These are phyloP conservation scores for Malus hybrid DNA, from an alignment of 331 rosid species.

Conservation along the genomic window DNA sequence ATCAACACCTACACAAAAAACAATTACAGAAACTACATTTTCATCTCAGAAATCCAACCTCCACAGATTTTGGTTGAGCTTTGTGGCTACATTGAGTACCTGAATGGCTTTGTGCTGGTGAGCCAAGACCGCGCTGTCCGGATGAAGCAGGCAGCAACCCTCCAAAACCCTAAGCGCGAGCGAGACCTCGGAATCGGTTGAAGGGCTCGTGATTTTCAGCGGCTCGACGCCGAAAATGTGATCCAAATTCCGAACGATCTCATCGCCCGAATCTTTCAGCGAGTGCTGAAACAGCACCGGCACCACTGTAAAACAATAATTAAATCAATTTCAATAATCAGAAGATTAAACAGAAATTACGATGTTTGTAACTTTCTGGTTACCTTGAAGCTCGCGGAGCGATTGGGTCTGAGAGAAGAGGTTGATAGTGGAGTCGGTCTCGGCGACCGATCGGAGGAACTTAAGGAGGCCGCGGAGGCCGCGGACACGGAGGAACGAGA, in stretches of 20 bases:
- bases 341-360: not conserved
- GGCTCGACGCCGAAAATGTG: slow-evolving; percentile 76
- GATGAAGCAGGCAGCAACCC: slow-evolving; percentile 27
- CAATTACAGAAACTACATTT: not conserved
- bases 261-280: slow-evolving; percentile 55
- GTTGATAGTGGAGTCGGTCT: slow-evolving; percentile 55
- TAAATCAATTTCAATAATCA: not conserved
- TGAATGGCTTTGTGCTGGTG: slow-evolving; percentile 33
- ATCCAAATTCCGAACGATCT: slow-evolving; percentile 42
- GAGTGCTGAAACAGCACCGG: slow-evolving; percentile 82
- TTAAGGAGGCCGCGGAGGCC: slow-evolving; percentile 85
- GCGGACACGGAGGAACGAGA: slow-evolving; percentile 83
- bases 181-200: slow-evolving; percentile 9
- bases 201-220: slow-evolving; percentile 57
- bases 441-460: slow-evolving; percentile 72
- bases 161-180: slow-evolving; percentile 34
- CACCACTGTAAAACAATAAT: slow-evolving; percentile 42
- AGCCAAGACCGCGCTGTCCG: slow-evolving; percentile 14
- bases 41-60: slow-evolving; percentile 1
- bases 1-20: slow-evolving; percentile 58
- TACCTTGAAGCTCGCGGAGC: slow-evolving; percentile 71
- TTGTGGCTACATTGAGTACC: slow-evolving; percentile 55
- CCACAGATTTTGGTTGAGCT: slow-evolving; percentile 15
- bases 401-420: slow-evolving; percentile 69
- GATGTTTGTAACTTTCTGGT: not conserved